Percentiles rank a stretch among this genome's conserved stretches.
Evolutionary conservation across 2,329 filamentous ascomycete species (phyloP).

Genomic region (Alternaria brassicicola): DNA sequence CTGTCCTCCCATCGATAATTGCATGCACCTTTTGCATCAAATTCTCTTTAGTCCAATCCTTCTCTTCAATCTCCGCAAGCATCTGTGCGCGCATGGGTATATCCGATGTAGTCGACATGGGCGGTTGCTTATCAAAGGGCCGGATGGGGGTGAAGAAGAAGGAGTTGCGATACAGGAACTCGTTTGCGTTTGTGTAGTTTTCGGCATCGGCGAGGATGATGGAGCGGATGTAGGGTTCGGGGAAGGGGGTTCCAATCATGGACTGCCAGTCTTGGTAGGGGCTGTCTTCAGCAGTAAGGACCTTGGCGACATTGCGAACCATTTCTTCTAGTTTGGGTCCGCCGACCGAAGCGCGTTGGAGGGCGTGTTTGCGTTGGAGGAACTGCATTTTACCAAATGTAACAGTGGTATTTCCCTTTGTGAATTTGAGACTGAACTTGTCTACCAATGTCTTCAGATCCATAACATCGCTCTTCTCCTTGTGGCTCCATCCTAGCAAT

Average conservation of each 20-base stretch:
- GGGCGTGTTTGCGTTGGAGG: slow-evolving; percentile 75
- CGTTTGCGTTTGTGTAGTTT: slow-evolving; percentile 61
- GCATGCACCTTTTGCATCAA: slow-evolving; percentile 34
- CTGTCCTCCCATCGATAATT: slow-evolving; percentile 36
- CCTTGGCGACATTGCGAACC: slow-evolving; percentile 38
- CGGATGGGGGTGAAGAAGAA: slow-evolving; percentile 61
- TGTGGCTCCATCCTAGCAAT: slow-evolving; percentile 82
- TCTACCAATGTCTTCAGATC: slow-evolving; percentile 72
- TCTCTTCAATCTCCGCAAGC: slow-evolving; percentile 23
- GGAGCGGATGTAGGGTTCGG: slow-evolving; percentile 56
- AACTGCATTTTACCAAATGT: slow-evolving; percentile 79
- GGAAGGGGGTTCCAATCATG: slow-evolving; percentile 28
- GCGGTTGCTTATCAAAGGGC: slow-evolving; percentile 15
- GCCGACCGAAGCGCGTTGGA: slow-evolving; percentile 53
- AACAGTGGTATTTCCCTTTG: slow-evolving; percentile 85
- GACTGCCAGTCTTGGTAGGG: slow-evolving; percentile 35
- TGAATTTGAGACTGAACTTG: slow-evolving; percentile 86
- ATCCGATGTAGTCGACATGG: slow-evolving; percentile 18
- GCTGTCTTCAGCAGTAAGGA: slow-evolving; percentile 38
- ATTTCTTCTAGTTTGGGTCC: slow-evolving; percentile 51
- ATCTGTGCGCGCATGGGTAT: slow-evolving; percentile 26
- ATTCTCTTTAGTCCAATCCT: slow-evolving; percentile 32
- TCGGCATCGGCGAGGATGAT: slow-evolving; percentile 62
- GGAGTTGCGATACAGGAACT: slow-evolving; percentile 62
- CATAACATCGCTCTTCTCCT: slow-evolving; percentile 71